A percentile compares a stretch with the other conserved stretches of the same genome.
These are phyloP conservation scores for Hydrangea macrophylla DNA, from an alignment of 148 eudicot genomes.

Conservation along the genomic window DNA sequence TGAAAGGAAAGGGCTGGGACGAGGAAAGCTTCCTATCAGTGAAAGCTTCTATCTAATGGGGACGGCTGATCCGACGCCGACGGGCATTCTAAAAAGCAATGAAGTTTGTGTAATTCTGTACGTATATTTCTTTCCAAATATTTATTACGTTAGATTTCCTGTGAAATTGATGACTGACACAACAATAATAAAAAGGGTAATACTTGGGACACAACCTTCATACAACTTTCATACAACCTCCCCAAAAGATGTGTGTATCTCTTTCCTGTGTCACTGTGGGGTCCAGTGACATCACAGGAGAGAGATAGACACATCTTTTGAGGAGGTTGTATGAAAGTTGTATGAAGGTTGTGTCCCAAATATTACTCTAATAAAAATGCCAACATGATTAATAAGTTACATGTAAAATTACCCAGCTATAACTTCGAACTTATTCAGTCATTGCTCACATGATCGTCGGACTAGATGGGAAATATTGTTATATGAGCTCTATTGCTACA, in stretches of 20 bases:
- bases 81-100: conserved; percentile 41
- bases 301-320: too few species aligned
- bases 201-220: too few species aligned
- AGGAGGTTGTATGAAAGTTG: too few species aligned
- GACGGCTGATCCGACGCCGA: conserved; percentile 91
- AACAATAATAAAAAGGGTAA: neutral
- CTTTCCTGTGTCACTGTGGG: too few species aligned
- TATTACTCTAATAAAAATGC: too few species aligned
- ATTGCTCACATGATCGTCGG: neutral
- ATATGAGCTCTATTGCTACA: neutral
- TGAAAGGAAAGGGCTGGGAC: conserved; percentile 52
- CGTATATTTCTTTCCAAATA: conserved; percentile 15
- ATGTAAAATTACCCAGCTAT: neutral
- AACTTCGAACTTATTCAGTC: neutral
- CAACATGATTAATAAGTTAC: neutral
- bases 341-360: too few species aligned
- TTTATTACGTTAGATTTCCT: neutral
- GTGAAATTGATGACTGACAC: neutral
- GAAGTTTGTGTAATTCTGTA: conserved; percentile 93
- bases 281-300: too few species aligned
- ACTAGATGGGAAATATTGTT: neutral
- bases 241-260: too few species aligned
- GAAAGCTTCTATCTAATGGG: conserved; percentile 86
- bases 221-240: too few species aligned
- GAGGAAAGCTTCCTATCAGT: conserved; percentile 56